Conservation (phyloP, 73 alveolate species). For the Paramecium caudatum region DNA sequence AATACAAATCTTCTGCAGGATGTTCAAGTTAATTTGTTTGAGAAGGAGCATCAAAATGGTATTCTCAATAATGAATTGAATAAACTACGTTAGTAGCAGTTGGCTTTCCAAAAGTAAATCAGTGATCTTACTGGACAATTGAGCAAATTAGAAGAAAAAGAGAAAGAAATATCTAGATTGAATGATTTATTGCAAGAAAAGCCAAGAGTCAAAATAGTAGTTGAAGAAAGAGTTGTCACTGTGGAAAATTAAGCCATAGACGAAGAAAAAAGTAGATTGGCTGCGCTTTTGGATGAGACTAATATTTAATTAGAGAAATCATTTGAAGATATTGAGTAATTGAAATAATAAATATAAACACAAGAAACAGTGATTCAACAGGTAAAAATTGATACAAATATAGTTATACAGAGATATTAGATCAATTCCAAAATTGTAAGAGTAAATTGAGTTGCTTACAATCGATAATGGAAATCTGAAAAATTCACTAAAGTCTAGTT, state of each 20-base stretch:
- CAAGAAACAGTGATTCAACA: neutral
- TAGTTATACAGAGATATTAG: conserved; percentile 46
- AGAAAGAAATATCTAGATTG: conserved; percentile 36
- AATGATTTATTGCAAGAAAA: neutral
- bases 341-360: neutral
- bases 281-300: neutral
- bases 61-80: conserved; percentile 17
- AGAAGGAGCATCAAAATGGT: conserved; percentile 37
- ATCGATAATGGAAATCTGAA: conserved; percentile 41
- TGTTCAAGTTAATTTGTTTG: conserved; percentile 4
- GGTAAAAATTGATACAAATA: neutral
- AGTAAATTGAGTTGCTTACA: neutral
- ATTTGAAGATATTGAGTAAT: neutral
- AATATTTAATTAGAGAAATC: conserved; percentile 15
- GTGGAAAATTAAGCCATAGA: neutral
- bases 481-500: no score
- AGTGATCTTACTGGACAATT: neutral
- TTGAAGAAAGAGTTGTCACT: neutral
- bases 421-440: neutral
- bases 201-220: conserved; percentile 16
- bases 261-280: neutral
- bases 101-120: neutral
- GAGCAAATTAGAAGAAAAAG: conserved; percentile 25
- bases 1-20: neutral
- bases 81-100: neutral